Base-by-base conservation (phyloP, 805 yeast genomes). In the Monosporozyma siamensis region DNA sequence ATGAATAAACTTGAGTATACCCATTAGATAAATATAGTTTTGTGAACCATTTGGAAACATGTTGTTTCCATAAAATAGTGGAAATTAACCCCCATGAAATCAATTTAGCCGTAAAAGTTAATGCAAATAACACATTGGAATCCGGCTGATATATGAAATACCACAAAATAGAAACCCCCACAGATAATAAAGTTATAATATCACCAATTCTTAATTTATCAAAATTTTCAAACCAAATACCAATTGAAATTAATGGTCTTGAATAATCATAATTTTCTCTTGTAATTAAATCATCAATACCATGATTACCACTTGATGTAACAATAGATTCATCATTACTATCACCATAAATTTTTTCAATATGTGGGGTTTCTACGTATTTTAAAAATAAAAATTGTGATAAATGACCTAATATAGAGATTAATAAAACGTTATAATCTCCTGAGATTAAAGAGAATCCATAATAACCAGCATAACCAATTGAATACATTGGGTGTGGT, bases 401-500 rank as follows among this genome's bases (percentile, higher is more conserved):
- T 41, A 81, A 72, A 61, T 85, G 95, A 9, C 92, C 95, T 45
- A 77, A 61, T 12, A 84, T 64, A 1, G 94, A 83, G 24, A 82
- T 80, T 12, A 74, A 62, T 48, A 85, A 69, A 5, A 85, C 79
- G 7, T 80, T 71, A 53, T 83, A 82, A 20, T 86, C 79, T 48
- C 83, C 80, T 4, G 89, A 71, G 52, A 85, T 79, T 48, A 85
- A 66, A 1, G 90, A 87, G 54, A 83, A 75, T 0, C 95, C 95
- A 55, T 85, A 85, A 64, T 82, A 85, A 1, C 95, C 95, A 42
- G 85, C 75, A 56, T 85, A 85, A 6, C 95, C 95, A 44, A 86
- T 81, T 1, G 94, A 82, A 60, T 85, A 85, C 95, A 85, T 85
- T 41, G 95, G 95, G 57, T 85, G 95, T 15, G 95, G 95, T 12